Evolutionary conservation across 1,139 yeast genomes (phyloP).

Genomic region (Protomyces gravidus): DNA sequence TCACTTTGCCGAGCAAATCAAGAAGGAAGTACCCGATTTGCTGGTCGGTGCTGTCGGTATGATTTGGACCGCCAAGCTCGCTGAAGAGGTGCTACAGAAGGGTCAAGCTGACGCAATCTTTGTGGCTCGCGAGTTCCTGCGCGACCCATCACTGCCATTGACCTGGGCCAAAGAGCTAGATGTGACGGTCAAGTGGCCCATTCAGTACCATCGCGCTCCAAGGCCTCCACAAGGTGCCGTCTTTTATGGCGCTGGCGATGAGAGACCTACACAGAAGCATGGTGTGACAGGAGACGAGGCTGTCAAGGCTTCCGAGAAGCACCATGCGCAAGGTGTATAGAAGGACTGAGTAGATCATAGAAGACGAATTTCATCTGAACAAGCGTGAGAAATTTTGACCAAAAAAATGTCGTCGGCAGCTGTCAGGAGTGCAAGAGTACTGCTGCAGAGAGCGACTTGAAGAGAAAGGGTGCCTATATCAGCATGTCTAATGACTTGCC

Average conservation of each 20-base stretch:
- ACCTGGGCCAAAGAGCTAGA: constrained; percentile 51
- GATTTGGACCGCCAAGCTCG: constrained; percentile 42
- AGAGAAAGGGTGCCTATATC: no score
- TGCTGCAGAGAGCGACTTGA: no score
- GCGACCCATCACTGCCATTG: constrained; percentile 50
- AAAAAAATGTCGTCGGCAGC: no score
- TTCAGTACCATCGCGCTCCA: constrained; percentile 44
- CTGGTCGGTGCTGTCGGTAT: constrained; percentile 51
- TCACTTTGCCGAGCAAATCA: constrained; percentile 46
- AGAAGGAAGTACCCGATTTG: constrained; percentile 47
- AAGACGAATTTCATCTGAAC: no score
- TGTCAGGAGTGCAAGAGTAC: no score
- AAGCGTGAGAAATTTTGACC: no score
- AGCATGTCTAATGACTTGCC: constrained; percentile 23
- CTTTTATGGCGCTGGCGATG: constrained; percentile 19
- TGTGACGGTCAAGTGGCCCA: constrained; percentile 45
- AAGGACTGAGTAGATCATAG: no score
- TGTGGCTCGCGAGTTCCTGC: constrained; percentile 48
- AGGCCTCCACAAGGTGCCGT: constrained; percentile 20
- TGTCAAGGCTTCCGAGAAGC: constrained; percentile 11
- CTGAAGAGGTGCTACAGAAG: constrained; percentile 45
- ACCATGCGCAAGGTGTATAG: constrained; percentile 3
- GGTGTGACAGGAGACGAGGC: constrained; percentile 20
- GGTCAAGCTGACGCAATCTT: constrained; percentile 49
- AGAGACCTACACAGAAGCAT: background rate